Evolutionary conservation across 225 moss, liverwort and hornwort genomes (phyloP), one percentile per base, ranked within the genome.

Genomic region (Thuidium tamariscinum): DNA sequence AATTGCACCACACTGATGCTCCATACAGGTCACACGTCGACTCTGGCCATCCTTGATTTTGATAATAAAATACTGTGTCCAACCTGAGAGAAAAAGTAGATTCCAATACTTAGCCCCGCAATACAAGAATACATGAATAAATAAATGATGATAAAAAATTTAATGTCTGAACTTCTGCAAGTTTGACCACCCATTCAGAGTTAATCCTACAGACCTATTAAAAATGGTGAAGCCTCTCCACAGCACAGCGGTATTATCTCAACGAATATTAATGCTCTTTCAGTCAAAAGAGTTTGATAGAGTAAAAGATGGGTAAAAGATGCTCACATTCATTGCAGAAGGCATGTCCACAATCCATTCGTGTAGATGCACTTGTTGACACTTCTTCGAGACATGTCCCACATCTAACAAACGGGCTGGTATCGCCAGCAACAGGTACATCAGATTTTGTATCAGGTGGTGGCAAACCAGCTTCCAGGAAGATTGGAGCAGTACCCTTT

Each of bases 41-140:
- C 99, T 99, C 87, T 99, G 97, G 51, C 99, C 99, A 79, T 99
- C 99, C 91, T 96, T 96, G 83, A 97, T 97, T 89, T 97, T 97
- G 63, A 99, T 94, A n/a, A 96, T 92, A 57, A 99, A 99, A 72
- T 99, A 99, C 39, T 95, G 95, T 9, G 93, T 96, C 99, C 99
- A 99, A 85, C 98, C 98, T 98, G 95, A 78, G 83, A 52, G 55
- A 75, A 82, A 85, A 84, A 70, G 11, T 16, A 30, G 56, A 41
- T 60, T 73, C 61, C 74, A 27, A 67, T 79, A 56, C 44, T 72
- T 32, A 89, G 82, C 68, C 68, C 18, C 55, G 48, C 62, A 68
- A 59, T 54, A n/a, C 71, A 82, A 29, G 78, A 82, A 41, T 16
- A 29, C 21, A 32, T 2, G 17, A 11, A 10, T 19, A 41, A 30